Evolutionary conservation across 352 stramenopile genomes (phyloP), one percentile per base, ranked within the genome.

Genomic region (Pythium rishiriense): DNA sequence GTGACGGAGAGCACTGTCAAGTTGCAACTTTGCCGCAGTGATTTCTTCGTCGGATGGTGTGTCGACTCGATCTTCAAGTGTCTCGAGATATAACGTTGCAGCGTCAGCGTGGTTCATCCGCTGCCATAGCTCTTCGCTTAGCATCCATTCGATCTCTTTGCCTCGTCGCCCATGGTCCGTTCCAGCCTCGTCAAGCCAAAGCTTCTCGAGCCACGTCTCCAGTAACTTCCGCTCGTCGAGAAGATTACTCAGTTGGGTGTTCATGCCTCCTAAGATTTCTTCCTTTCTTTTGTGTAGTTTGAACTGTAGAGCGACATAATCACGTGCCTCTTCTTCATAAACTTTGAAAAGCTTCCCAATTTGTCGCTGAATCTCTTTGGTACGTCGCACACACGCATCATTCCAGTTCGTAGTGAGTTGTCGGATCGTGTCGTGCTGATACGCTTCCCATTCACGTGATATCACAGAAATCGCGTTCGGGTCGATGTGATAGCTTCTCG

Each of bases 281-380:
- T 46, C 17, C 19, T 49, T 62, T 26, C 69, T 58, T 25, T 72
- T 70, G 42, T 55, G 19, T 28, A 68, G 63, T 21, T 54, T 53
- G 33, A 55, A 68, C 11, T 53, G 46, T 1, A 79, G 52, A 14
- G 66, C 37, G 1, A 60, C 61, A 1, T 79, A 31, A 15, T 79
- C 68, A 0, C 10, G 28, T 1, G 71, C 59, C 29, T 77, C 71
- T 39, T 81, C 74, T 35, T 81, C 74, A 24, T 79, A 68, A 3
- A 75, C 52, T 52, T 69, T 66, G 11, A 75, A 72, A 7, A 79
- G n/a, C 29, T 68, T 72, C 8, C 55, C 33, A 3, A 75, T 37
- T 25, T 77, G 68, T 1, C 66, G 54, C 8, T 69, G 29, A 10
- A 77, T 62, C 26, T 79, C 71, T 39, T 37, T 52, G 5, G 59